These are phyloP conservation scores for Chiua virens DNA, from an alignment of 768 basidiomycete genomes.

Conservation along the genomic window DNA sequence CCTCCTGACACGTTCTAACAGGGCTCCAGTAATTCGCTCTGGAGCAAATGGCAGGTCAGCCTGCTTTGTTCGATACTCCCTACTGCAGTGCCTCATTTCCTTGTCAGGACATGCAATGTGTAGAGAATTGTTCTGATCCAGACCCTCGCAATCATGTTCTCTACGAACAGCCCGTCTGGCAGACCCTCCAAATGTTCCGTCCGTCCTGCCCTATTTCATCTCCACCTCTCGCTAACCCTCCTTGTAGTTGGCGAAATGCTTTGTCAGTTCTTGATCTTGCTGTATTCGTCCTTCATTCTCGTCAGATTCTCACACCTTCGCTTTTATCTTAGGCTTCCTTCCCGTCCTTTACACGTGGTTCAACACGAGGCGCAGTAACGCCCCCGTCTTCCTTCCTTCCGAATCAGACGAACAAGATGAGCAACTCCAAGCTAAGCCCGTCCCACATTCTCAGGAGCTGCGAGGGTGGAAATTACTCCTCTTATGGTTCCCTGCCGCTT, in stretches of 20 bases:
- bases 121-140: constrained; percentile 81
- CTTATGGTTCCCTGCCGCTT: constrained; percentile 85
- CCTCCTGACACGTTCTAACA: constrained; percentile 26
- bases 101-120: constrained; percentile 93
- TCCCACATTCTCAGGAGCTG: constrained; percentile 42
- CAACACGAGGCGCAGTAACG: constrained; percentile 42
- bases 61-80: neutral
- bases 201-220: constrained; percentile 34
- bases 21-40: constrained; percentile 81
- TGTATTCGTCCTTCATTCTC: constrained; percentile 11
- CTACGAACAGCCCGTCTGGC: constrained; percentile 95
- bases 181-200: constrained; percentile 90
- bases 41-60: constrained; percentile 80
- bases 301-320: constrained; percentile 16
- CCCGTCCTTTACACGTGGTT: constrained; percentile 77
- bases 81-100: constrained; percentile 3
- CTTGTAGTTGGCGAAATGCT: constrained; percentile 88
- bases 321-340: constrained; percentile 64
- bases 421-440: constrained; percentile 34
- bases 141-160: constrained; percentile 62
- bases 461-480: constrained; percentile 70
- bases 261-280: constrained; percentile 52
- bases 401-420: constrained; percentile 50
- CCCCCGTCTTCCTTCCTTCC: constrained; percentile 55
- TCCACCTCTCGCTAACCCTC: constrained; percentile 34